These are phyloP conservation scores for Apodospora peruviana DNA, from an alignment of 495 filamentous ascomycete genomes.

Conservation along the genomic window DNA sequence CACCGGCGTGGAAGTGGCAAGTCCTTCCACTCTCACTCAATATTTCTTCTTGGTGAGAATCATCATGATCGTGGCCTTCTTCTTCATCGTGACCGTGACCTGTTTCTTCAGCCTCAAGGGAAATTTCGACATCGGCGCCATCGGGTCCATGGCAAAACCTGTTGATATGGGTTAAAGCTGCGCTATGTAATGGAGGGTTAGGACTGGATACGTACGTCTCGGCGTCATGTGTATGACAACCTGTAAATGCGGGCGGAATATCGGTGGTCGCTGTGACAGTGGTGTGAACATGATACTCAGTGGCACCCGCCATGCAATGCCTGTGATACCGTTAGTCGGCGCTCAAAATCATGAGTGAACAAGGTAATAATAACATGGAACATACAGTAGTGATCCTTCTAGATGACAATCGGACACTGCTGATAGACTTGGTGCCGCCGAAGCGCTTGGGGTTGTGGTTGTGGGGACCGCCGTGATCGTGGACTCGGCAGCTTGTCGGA, in stretches of 20 bases:
- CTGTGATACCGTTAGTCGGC: not conserved
- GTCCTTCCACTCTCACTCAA: constrained; percentile 17
- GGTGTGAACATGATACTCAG: constrained; percentile 8
- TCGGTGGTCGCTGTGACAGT: constrained; percentile 11
- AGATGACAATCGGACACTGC: not conserved
- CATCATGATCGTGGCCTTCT: constrained; percentile 8
- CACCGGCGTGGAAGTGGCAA: constrained; percentile 63
- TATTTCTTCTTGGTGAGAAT: constrained; percentile 1
- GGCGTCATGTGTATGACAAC: constrained; percentile 6
- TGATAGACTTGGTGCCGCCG: too few species aligned
- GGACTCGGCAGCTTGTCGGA: too few species aligned
- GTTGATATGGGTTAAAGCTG: constrained; percentile 44
- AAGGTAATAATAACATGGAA: not conserved
- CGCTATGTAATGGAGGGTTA: not conserved
- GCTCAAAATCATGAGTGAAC: too few species aligned
- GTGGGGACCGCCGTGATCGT: too few species aligned
- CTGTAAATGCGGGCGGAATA: constrained; percentile 8
- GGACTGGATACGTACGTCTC: constrained; percentile 1
- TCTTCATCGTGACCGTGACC: constrained; percentile 22
- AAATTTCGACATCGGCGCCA: constrained; percentile 29
- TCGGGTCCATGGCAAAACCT: constrained; percentile 24
- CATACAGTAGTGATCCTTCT: not conserved
- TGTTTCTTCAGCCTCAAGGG: constrained; percentile 4
- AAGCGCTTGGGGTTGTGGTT: too few species aligned
- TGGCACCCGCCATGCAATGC: constrained; percentile 11